Base-by-base conservation (phyloP, 1,284 basidiomycete genomes). In the Phylloboletellus chloephorus region DNA sequence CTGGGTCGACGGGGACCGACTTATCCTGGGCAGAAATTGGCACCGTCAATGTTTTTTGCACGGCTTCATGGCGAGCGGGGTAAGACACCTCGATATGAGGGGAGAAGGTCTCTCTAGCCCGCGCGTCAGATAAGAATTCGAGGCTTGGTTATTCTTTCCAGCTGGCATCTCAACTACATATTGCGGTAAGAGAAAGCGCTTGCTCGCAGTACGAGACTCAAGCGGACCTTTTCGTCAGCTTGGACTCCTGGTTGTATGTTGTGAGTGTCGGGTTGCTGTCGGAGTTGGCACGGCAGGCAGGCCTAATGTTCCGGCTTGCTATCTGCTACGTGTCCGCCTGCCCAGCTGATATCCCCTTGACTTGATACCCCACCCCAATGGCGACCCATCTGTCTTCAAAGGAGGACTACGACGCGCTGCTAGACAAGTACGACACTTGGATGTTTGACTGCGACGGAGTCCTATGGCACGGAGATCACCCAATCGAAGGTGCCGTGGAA, bases 371-470 rank as follows among this genome's bases (percentile, higher is more conserved):
- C 57, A 56, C 41, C 42, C 43, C 39, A 21, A 71, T 72, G 68
- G 61, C 61, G 37, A 44, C 45, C 35, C 67, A 65, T 34, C 58
- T 81, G 23, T 65, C 69, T 6, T 56, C 72, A 29, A 49, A 61
- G 7, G 63, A 67, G 19, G 73, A 82, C 48, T 87, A 86, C 55
- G 61, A 72, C 41, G 54, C 62, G 15, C 60, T 89, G 28, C 53
- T 94, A 41, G 80, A 88, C 63, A 76, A 75, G 51, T 91, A 87
- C 59, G 92, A 96, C 61, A 93, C 88, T 15, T 94, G 91, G 77
- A 75, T 97, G 58, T 91, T 96, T 53, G 96, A 98, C 66, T 98
- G 93, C 62, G 95, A 98, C 61, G 95, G 95, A 16, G 95, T 97
- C 34, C 75, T 97, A 42, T 89, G 95, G 88, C 79, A 82, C 43